Conservation (phyloP, 2,329 filamentous ascomycete species). For the Beauveria sp. region DNA sequence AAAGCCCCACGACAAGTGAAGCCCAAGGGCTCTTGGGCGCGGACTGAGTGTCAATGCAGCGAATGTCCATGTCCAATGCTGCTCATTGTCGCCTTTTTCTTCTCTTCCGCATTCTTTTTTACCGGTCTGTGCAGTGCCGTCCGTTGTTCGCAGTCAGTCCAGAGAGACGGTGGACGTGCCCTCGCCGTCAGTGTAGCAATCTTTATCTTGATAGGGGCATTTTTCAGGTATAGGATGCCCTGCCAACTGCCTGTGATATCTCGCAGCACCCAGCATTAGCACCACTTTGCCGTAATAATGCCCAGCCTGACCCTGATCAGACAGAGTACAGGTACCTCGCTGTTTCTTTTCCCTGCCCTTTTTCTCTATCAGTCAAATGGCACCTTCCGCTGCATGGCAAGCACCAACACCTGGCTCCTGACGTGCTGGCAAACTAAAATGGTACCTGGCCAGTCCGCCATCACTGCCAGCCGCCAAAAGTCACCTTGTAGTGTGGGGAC, state of each 20-base stretch:
- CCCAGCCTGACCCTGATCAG: neutral
- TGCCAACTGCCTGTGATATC: too few relatives aligned
- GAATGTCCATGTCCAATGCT: neutral
- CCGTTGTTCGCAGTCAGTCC: neutral
- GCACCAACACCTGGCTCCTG: neutral
- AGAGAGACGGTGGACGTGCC: neutral
- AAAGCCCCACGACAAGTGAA: neutral
- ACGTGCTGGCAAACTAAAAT: neutral
- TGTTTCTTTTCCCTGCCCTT: too few relatives aligned
- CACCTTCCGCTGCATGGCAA: neutral
- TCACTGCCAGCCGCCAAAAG: neutral
- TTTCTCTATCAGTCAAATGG: too few relatives aligned
- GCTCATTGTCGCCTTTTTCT: neutral
- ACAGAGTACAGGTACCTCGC: neutral
- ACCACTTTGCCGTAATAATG: neutral
- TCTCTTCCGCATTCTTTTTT: neutral
- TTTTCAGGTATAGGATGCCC: too few relatives aligned
- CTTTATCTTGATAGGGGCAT: neutral
- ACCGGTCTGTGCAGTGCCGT: neutral
- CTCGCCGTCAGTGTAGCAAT: neutral
- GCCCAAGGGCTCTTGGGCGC: conserved; percentile 7
- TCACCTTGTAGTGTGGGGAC: conserved; percentile 5
- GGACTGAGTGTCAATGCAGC: conserved; percentile 2
- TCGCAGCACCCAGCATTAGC: neutral
- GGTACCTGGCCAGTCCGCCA: neutral